Base-by-base conservation (phyloP, 176 grass and related monocot species). In the Avena eriantha region DNA sequence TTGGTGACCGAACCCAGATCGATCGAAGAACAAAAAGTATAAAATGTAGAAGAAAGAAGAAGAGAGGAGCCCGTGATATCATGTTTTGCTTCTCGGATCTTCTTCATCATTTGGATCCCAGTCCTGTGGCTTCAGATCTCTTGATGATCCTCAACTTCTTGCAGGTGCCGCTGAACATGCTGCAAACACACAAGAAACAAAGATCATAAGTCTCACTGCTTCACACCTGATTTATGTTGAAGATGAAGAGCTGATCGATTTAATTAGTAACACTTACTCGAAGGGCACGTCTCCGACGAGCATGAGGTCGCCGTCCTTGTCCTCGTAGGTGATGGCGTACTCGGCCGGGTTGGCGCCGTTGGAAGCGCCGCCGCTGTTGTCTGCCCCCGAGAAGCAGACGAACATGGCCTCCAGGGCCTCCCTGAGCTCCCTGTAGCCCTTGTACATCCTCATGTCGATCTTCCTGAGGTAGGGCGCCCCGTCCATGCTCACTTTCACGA, bases 401-500 rank as follows among this genome's bases (percentile, higher is more conserved):
- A 95, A 92, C 93, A 92, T 86, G 90, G 17, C 36, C 76, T 92
- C 88, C 64, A 95, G 82, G 5, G 82, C 90, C 80, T 92, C 90
- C 49, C 88, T 78, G 65, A 95, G 90, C 75, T 95, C 93, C 83
- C 87, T 87, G 88, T 95, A 95, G 36, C 86, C 86, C 79, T 84
- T 86, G 83, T 89, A 95, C 67, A 84, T 82, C 48, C 58, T 85
- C 17, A 95, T 80, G 86, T 95, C 6, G 54, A 13, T 14, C 48
- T 17, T 6, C 57, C 95, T 86, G 54, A 98, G 83, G 76, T 93
- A 98, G 1, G 95, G 95, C 13, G 93, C 93, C 10, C 93, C 95
- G 67, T 98, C 95, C 95, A 98, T 98, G 89, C 95, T 95, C 59
- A 98, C 95, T 70, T 98, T 98, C 6, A 98, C 93, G 23, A 90